Percentiles rank a stretch among this genome's conserved stretches.
phyloP scores from a whole-genome alignment of 1,284 basidiomycete genomes.

The Ustilago curta region DNA sequence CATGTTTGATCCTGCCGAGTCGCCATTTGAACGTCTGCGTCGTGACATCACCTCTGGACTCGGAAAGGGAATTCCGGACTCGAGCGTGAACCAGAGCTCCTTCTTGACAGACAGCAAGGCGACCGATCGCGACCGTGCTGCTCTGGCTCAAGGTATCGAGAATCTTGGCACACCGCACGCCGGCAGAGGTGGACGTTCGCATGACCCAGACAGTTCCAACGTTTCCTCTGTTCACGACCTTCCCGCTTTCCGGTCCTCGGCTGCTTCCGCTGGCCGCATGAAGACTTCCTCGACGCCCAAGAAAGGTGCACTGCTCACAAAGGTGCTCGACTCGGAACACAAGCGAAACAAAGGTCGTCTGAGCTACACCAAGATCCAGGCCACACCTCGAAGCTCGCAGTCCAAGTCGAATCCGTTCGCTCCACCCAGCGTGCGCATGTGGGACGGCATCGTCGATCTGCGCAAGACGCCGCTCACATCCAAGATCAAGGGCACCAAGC shows the following conservation, averaged over 20 bases:
- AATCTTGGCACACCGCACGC: constrained; percentile 25
- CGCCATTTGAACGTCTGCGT: constrained; percentile 78
- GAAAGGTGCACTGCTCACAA: constrained; percentile 49
- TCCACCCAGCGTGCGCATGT: constrained; percentile 69
- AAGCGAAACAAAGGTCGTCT: constrained; percentile 46
- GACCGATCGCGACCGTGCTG: constrained; percentile 37
- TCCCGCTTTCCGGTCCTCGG: constrained; percentile 29
- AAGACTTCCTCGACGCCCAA: constrained; percentile 55
- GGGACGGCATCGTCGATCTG: constrained; percentile 82
- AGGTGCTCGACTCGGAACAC: constrained; percentile 58
- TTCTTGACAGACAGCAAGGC: constrained; percentile 17
- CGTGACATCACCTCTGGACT: constrained; percentile 43
- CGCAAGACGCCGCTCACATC: constrained; percentile 73
- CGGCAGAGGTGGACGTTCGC: constrained; percentile 12
- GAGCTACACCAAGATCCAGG: constrained; percentile 53
- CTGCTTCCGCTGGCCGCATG: constrained; percentile 24
- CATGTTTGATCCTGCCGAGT: constrained; percentile 73
- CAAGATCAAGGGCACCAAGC: constrained; percentile 37
- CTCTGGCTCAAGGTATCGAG: constrained; percentile 42
- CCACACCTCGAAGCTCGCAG: constrained; percentile 46
- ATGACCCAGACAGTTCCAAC: constrained; percentile 39
- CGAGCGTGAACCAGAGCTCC: constrained; percentile 35
- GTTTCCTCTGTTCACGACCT: constrained; percentile 39
- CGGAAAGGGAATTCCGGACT: constrained; percentile 25
- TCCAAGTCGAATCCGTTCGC: constrained; percentile 61